phyloP scores from a whole-genome alignment of 176 grass and related monocot species.

The Ensete glaucum region DNA sequence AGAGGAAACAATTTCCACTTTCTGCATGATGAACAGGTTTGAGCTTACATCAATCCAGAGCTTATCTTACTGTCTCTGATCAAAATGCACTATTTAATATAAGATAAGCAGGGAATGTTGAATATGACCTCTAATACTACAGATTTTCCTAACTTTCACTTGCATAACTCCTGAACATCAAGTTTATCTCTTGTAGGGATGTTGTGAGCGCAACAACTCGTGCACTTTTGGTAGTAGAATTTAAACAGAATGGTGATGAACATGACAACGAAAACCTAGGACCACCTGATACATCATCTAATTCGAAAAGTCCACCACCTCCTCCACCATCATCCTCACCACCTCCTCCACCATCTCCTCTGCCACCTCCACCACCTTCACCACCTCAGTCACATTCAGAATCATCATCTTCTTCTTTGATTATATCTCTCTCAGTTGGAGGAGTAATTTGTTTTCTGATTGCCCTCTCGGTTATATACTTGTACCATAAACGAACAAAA shows the following conservation, averaged over 20 bases:
- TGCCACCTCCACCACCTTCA: not conserved
- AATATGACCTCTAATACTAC: not conserved
- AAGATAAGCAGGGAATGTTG: not conserved
- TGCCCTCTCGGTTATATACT: conserved; percentile 23
- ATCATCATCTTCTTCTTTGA: not conserved
- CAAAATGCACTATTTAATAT: not conserved
- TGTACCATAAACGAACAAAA: conserved; percentile 29
- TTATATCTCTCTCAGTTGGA: conserved; percentile 21
- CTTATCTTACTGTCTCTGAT: too few species aligned
- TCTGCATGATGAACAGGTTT: too few species aligned
- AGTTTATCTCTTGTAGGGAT: not conserved
- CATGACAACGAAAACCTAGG: not conserved
- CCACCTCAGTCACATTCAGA: not conserved
- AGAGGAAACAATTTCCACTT: too few species aligned
- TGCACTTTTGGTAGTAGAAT: not conserved
- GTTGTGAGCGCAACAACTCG: not conserved
- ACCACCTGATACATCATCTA: not conserved
- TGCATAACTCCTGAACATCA: not conserved
- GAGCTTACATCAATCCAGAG: too few species aligned
- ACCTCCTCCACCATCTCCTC: not conserved
- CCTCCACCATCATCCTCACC: not conserved
- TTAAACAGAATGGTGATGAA: not conserved
- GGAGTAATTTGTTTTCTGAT: conserved; percentile 31
- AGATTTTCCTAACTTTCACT: not conserved
- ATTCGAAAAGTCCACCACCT: too few species aligned